phyloP scores from a whole-genome alignment of 2,329 filamentous ascomycete species.

The Diaporthe ampelina region DNA sequence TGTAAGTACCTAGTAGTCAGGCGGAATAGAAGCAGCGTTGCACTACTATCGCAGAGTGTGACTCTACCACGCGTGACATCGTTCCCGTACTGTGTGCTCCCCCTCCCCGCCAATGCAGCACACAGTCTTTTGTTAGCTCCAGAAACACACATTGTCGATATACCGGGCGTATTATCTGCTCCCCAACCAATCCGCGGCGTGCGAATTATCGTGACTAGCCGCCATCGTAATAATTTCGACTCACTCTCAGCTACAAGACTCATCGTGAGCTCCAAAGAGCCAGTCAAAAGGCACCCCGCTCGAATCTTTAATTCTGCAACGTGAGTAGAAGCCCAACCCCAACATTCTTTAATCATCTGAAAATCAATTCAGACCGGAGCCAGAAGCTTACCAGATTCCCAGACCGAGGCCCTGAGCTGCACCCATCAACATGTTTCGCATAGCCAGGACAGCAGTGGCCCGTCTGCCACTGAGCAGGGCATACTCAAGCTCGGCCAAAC shows the following conservation, averaged over 20 bases:
- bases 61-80: slow-evolving; percentile 14
- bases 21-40: slow-evolving; percentile 12
- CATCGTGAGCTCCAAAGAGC: slow-evolving; percentile 1
- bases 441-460: slow-evolving; percentile 45
- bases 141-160: slow-evolving; percentile 13
- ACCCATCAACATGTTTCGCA: slow-evolving; percentile 42
- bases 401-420: not conserved
- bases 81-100: slow-evolving; percentile 17
- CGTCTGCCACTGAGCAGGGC: slow-evolving; percentile 56
- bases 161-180: not conserved
- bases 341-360: not conserved
- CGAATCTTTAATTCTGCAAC: not conserved
- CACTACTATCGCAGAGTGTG: slow-evolving; percentile 11
- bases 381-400: not conserved
- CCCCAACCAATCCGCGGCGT: slow-evolving; percentile 16
- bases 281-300: not conserved
- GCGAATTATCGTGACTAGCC: slow-evolving; percentile 23
- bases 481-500: slow-evolving; percentile 56
- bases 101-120: slow-evolving; percentile 15
- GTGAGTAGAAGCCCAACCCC: not conserved
- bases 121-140: not conserved
- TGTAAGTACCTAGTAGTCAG: no score
- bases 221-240: slow-evolving; percentile 3
- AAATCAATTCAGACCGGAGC: not conserved
- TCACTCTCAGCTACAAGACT: not conserved